These are phyloP conservation scores for Pontederia crassipes DNA, from an alignment of 176 grass and related monocot species.

Conservation along the genomic window DNA sequence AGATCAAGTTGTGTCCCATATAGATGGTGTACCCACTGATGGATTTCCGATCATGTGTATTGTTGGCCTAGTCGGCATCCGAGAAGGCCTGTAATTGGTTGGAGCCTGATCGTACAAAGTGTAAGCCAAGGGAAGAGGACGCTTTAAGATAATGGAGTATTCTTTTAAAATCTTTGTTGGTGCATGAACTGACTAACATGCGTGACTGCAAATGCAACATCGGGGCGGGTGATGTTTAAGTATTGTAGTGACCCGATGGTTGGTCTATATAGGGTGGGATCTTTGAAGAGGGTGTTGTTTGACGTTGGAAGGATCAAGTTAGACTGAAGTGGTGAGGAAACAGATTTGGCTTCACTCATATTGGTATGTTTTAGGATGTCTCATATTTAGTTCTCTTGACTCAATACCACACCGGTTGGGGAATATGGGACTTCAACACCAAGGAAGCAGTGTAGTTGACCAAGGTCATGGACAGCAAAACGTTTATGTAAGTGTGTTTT, in stretches of 20 bases:
- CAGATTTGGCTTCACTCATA: not conserved
- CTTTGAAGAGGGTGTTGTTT: not conserved
- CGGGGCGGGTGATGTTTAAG: not conserved
- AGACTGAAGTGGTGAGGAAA: not conserved
- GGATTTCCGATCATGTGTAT: not conserved
- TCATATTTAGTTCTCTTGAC: not conserved
- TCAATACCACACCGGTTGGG: not conserved
- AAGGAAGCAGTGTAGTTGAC: not conserved
- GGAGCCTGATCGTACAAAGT: not conserved
- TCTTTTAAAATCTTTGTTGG: not conserved
- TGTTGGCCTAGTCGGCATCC: slow-evolving; percentile 6
- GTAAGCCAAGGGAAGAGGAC: not conserved
- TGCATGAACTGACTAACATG: slow-evolving; percentile 6
- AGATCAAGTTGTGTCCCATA: not conserved
- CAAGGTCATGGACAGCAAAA: not conserved
- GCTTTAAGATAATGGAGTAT: not conserved
- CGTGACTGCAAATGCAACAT: not conserved
- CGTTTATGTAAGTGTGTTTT: not conserved
- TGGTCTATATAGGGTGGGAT: not conserved
- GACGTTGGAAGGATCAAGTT: not conserved
- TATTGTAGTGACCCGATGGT: not conserved
- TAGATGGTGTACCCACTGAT: not conserved
- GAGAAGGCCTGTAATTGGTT: not conserved
- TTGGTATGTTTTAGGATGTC: not conserved
- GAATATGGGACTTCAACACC: not conserved